Conservation (phyloP, 495 filamentous ascomycete genomes). For the Aspergillus heteromorphus region DNA sequence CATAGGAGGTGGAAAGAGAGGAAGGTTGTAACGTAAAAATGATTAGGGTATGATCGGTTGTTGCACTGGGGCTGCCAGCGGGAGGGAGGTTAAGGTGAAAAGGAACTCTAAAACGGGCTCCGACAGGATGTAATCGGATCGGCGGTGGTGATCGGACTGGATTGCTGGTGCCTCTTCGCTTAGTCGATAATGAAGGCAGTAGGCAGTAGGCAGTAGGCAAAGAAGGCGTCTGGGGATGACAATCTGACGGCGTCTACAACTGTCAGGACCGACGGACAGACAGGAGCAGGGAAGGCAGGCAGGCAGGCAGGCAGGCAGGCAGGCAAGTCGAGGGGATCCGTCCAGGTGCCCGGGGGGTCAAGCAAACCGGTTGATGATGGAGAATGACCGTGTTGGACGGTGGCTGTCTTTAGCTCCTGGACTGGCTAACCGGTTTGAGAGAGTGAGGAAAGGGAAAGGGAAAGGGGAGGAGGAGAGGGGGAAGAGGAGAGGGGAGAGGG, state of each 20-base stretch:
- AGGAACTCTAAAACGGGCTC: not conserved
- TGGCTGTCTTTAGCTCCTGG: slow-evolving; percentile 2
- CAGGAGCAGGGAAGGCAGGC: not conserved
- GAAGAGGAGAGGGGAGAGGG: not conserved
- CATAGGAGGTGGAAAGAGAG: slow-evolving; percentile 1
- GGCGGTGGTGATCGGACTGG: not conserved
- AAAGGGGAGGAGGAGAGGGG: not conserved
- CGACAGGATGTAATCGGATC: not conserved
- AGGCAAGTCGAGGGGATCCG: not conserved
- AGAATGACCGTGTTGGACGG: not conserved
- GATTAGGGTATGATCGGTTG: slow-evolving; percentile 1
- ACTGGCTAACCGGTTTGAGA: slow-evolving; percentile 5
- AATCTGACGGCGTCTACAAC: not conserved
- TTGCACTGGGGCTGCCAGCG: slow-evolving; percentile 1
- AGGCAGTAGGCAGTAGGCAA: not conserved
- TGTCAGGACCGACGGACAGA: not conserved
- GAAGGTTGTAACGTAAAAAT: not conserved
- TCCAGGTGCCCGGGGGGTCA: not conserved
- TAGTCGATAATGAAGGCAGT: not conserved
- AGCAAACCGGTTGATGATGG: slow-evolving; percentile 1
- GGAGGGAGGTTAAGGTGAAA: not conserved
- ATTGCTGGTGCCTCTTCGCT: not conserved
- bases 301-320: too few species aligned
- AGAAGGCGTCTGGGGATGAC: not conserved
- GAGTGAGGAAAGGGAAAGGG: slow-evolving; percentile 6